Evolutionary conservation across 345 rosid species (phyloP).

Genomic region (Adansonia digitata): DNA sequence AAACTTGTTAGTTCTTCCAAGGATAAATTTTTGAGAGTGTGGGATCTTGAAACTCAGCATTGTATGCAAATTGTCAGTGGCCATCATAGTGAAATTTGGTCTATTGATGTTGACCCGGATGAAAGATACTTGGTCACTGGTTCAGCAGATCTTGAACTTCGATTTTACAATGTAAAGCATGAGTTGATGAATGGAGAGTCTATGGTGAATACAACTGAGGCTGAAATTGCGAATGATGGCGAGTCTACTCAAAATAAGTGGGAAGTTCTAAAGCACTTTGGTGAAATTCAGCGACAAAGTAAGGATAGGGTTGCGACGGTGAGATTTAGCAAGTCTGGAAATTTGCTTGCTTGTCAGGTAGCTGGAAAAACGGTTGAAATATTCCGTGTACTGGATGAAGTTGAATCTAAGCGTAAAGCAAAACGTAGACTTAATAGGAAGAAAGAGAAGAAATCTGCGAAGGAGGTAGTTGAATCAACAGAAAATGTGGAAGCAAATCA

Average conservation of each 20-base stretch:
- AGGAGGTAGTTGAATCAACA: conserved; percentile 31
- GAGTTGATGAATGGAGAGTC: conserved; percentile 27
- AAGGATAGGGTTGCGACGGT: conserved; percentile 84
- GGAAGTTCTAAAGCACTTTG: conserved; percentile 65
- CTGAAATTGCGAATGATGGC: conserved; percentile 28
- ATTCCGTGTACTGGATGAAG: conserved; percentile 62
- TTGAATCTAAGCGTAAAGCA: conserved; percentile 81
- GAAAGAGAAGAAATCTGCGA: conserved; percentile 78
- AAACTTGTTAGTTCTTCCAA: conserved; percentile 89
- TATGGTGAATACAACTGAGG: conserved; percentile 24
- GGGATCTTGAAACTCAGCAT: conserved; percentile 97
- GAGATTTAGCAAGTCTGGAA: conserved; percentile 67
- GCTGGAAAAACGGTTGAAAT: conserved; percentile 84
- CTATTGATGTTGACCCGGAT: conserved; percentile 74
- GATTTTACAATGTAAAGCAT: conserved; percentile 62
- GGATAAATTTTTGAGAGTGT: conserved; percentile 91
- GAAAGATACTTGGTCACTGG: conserved; percentile 82
- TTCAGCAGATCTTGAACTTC: conserved; percentile 82
- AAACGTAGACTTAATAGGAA: conserved; percentile 84
- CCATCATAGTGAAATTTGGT: conserved; percentile 97
- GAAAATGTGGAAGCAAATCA: conserved; percentile 36
- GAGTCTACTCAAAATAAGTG: conserved; percentile 55
- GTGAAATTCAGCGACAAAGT: conserved; percentile 79
- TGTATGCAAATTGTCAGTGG: conserved; percentile 92
- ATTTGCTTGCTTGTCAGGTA: conserved; percentile 82